phyloP scores from a whole-genome alignment of 306 rosid genomes.

The Sophora flavescens region DNA sequence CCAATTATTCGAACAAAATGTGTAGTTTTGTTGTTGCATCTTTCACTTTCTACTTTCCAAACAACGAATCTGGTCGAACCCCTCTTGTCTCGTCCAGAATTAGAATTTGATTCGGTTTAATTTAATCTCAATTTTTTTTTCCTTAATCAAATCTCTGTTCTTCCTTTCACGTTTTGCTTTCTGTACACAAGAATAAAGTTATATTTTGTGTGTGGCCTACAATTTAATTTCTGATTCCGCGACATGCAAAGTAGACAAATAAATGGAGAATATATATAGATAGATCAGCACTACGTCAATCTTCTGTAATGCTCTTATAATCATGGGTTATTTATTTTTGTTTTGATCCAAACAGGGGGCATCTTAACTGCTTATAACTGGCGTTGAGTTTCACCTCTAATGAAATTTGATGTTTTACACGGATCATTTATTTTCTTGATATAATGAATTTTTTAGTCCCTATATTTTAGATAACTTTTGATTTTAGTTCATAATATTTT shows the following conservation, averaged over 20 bases:
- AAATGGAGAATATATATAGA: neutral
- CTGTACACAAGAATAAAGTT: constrained; percentile 30
- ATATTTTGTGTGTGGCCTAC: constrained; percentile 11
- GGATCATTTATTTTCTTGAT: too few species aligned
- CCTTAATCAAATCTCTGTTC: neutral
- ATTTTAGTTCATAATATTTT: too few species aligned
- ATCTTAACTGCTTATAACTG: neutral
- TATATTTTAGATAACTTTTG: too few species aligned
- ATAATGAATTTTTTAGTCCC: too few species aligned
- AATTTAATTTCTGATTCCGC: constrained; percentile 26
- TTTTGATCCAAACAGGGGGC: neutral
- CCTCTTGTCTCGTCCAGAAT: neutral
- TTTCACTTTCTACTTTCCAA: constrained; percentile 15
- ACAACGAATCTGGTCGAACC: constrained; percentile 21
- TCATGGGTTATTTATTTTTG: neutral
- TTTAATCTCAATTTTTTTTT: constrained; percentile 2
- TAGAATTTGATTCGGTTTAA: constrained; percentile 6
- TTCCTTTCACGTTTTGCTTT: constrained; percentile 32
- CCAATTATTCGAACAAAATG: too few species aligned
- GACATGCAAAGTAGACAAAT: neutral
- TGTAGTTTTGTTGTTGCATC: neutral
- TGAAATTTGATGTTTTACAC: neutral
- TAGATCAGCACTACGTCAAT: constrained; percentile 46
- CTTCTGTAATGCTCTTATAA: constrained; percentile 48
- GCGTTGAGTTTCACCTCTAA: neutral